Conservation (phyloP, 2,329 filamentous ascomycete species). For the Penicillium sp. region DNA sequence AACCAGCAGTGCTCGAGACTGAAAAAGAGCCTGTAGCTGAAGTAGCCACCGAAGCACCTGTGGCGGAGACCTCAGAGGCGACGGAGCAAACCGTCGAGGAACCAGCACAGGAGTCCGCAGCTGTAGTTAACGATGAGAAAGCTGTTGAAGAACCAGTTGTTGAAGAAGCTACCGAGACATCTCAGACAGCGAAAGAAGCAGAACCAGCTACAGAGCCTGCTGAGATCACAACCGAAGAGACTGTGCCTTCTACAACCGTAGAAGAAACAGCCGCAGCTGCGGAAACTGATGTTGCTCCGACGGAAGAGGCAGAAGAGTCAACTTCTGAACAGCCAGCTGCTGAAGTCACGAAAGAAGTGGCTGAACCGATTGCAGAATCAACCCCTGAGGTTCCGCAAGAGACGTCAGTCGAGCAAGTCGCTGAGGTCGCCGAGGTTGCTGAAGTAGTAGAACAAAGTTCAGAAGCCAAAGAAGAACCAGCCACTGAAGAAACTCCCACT, state of each 20-base stretch:
- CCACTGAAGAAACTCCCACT: background rate
- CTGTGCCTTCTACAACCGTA: background rate
- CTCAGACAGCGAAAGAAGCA: background rate
- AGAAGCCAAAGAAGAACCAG: background rate
- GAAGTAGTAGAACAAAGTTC: background rate
- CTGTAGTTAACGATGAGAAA: slow-evolving; percentile 1
- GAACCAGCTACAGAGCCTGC: slow-evolving; percentile 9
- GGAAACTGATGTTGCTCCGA: background rate
- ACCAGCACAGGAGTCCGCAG: background rate
- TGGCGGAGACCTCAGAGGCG: background rate
- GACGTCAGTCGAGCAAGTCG: background rate
- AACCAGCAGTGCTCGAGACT: slow-evolving; percentile 10
- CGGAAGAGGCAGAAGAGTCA: background rate
- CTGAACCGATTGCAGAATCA: background rate
- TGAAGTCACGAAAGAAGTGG: background rate
- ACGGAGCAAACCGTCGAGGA: background rate
- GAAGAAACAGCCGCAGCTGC: background rate
- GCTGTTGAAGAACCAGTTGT: background rate
- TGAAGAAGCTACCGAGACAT: slow-evolving; percentile 1
- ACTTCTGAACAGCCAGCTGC: background rate
- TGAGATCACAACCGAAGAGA: slow-evolving; percentile 4
- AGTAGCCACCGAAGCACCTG: slow-evolving; percentile 5
- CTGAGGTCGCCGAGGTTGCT: background rate
- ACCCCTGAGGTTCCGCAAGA: background rate
- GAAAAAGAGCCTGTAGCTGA: slow-evolving; percentile 7